phyloP scores from a whole-genome alignment of 169 alveolate genomes.

The Eimeria zaria region DNA sequence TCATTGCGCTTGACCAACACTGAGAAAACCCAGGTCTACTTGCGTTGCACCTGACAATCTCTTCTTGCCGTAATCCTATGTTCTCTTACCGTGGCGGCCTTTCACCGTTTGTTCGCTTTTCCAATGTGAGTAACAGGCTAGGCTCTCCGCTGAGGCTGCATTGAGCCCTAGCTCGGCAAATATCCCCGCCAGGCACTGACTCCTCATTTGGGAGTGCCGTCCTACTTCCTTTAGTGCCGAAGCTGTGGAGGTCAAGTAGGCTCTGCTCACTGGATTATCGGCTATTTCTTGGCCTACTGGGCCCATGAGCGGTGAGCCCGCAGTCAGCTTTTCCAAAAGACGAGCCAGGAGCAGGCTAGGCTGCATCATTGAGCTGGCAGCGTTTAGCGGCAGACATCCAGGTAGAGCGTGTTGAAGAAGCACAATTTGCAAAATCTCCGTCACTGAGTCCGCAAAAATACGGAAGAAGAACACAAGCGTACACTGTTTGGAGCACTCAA shows the following conservation, averaged over 20 bases:
- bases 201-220: not conserved
- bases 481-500: too few relatives aligned
- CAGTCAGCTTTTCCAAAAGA: slow-evolving; percentile 9
- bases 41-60: not conserved
- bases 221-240: slow-evolving; percentile 29
- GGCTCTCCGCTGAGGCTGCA: slow-evolving; percentile 45
- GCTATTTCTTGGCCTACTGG: slow-evolving; percentile 14
- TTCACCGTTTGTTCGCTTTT: not conserved
- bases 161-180: slow-evolving; percentile 55
- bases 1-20: not conserved
- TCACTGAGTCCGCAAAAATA: not conserved
- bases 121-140: slow-evolving; percentile 24
- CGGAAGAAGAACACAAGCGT: not conserved
- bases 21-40: not conserved
- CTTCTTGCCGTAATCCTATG: not conserved
- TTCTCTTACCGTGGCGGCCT: slow-evolving; percentile 43
- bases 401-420: slow-evolving; percentile 45
- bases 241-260: not conserved
- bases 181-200: slow-evolving; percentile 52
- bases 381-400: slow-evolving; percentile 51
- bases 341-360: slow-evolving; percentile 50
- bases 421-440: slow-evolving; percentile 33
- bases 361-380: slow-evolving; percentile 40
- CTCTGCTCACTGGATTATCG: slow-evolving; percentile 37
- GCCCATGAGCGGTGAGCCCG: slow-evolving; percentile 42